Evolutionary conservation across 2,329 filamentous ascomycete genomes (phyloP).

Genomic region (Aspergillus sp.): DNA sequence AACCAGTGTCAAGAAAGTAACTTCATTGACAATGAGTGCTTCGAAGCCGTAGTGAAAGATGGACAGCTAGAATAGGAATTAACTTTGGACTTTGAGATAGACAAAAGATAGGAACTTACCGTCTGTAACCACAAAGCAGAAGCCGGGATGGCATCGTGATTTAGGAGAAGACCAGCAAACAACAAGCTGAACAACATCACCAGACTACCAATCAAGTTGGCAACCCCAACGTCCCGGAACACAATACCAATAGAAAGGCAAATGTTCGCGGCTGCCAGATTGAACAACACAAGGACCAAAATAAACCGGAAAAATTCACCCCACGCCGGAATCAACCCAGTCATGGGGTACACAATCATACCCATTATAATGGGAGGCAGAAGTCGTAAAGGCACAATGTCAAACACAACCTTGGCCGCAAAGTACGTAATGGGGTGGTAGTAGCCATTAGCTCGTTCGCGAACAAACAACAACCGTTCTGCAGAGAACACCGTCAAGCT

Average conservation of each 20-base stretch:
- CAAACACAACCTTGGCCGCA: constrained; percentile 92
- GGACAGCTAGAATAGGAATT: constrained; percentile 53
- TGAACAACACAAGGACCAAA: constrained; percentile 88
- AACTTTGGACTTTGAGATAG: constrained; percentile 13
- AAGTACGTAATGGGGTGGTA: constrained; percentile 94
- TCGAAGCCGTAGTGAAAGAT: constrained; percentile 99
- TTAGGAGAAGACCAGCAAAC: constrained; percentile 88
- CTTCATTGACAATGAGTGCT: constrained; percentile 94
- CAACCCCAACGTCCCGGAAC: constrained; percentile 83
- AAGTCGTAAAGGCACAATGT: constrained; percentile 88
- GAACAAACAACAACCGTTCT: constrained; percentile 82
- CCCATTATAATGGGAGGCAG: constrained; percentile 94
- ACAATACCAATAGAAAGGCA: constrained; percentile 95
- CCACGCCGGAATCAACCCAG: constrained; percentile 74
- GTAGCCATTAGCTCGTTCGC: constrained; percentile 93
- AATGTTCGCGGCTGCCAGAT: constrained; percentile 85
- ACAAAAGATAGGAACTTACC: constrained; percentile 39
- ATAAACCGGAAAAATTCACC: constrained; percentile 86
- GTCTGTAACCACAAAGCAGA: constrained; percentile 84
- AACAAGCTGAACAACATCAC: constrained; percentile 97
- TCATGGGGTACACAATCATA: constrained; percentile 96
- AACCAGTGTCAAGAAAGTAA: constrained; percentile 77
- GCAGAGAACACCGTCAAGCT: constrained; percentile 88
- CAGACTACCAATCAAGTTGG: constrained; percentile 85
- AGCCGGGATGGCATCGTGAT: constrained; percentile 84